These are phyloP conservation scores for Alternaria angustiovoidea DNA, from an alignment of 2,329 filamentous ascomycete genomes.

Conservation along the genomic window DNA sequence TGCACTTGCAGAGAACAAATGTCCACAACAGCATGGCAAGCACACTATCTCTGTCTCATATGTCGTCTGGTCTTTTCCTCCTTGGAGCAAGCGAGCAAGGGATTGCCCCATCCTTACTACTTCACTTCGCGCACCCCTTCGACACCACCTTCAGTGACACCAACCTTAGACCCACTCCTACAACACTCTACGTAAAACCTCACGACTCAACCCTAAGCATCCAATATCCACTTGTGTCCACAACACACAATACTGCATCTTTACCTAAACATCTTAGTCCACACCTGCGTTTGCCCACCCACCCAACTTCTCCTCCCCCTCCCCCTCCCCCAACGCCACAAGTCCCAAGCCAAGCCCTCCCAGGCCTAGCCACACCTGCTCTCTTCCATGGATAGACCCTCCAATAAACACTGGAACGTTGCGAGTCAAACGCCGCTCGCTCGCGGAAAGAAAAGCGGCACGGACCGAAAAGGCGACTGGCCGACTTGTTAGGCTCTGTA, in stretches of 20 bases:
- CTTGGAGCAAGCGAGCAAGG: background rate
- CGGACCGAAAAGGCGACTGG: background rate
- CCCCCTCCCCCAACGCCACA: background rate
- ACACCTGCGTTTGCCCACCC: background rate
- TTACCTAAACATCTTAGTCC: background rate
- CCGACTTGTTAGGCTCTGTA: background rate
- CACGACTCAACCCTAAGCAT: background rate
- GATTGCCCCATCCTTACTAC: background rate
- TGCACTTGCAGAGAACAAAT: background rate
- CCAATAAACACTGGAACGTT: background rate
- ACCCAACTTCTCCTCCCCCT: background rate
- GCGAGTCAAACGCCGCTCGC: background rate
- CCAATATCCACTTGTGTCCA: background rate
- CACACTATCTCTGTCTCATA: background rate
- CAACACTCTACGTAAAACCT: background rate
- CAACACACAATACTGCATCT: background rate
- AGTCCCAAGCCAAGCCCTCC: background rate
- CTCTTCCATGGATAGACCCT: background rate
- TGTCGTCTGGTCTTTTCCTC: background rate
- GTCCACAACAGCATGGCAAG: background rate
- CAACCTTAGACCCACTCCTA: background rate
- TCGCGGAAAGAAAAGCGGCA: conserved; percentile 4
- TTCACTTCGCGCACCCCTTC: background rate
- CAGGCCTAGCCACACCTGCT: background rate
- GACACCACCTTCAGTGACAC: background rate